Evolutionary conservation across 805 yeast species (phyloP), one percentile per base, ranked within the genome.

Genomic region (Candida stauntonica): DNA sequence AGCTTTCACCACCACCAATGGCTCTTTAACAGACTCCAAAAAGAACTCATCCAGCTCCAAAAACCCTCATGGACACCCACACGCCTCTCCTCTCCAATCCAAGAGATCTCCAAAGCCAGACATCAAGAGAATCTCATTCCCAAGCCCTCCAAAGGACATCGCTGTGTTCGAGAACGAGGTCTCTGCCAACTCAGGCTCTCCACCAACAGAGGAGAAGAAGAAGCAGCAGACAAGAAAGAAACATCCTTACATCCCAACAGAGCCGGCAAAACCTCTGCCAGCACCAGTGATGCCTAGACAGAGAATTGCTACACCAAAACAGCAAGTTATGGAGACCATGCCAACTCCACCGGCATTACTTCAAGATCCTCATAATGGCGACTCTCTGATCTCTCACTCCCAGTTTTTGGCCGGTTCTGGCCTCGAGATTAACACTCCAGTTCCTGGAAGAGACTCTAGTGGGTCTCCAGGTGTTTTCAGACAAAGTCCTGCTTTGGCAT

Each of bases 41-140:
- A 18, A 13, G 13, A 17, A 19, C 15, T 36, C 12, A 27, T 28
- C 15, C 11, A 18, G 17, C 19, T 30, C 31, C 5, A 11, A 20
- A 17, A 31, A 38, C 26, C 36, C 42, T 20, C 33, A 30, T 19
- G 44, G 38, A 14, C 44, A 33, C 27, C 44, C 44, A 17, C 44
- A 41, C 18, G 44, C 44, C 31, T 41, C 44, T 16, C 44, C 44
- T 16, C n/a, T 40, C 17, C 41, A 15, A 17, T 8, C 17, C 37
- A 39, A 33, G 36, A 39, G 19, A 34, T 24, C 47, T 14, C 33
- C 39, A n/a, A 42, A 44, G 9, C 35, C 38, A 17, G 50, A 44
- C 24, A 29, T 47, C 37, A 47, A 50, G 21, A 40, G 50, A 31
- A 50, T 53, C 14, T 51, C 57, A 3, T 36, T 37, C 34, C 57